Conservation (phyloP, 2,329 filamentous ascomycete species). For the Fusarium brachygibbosum region DNA sequence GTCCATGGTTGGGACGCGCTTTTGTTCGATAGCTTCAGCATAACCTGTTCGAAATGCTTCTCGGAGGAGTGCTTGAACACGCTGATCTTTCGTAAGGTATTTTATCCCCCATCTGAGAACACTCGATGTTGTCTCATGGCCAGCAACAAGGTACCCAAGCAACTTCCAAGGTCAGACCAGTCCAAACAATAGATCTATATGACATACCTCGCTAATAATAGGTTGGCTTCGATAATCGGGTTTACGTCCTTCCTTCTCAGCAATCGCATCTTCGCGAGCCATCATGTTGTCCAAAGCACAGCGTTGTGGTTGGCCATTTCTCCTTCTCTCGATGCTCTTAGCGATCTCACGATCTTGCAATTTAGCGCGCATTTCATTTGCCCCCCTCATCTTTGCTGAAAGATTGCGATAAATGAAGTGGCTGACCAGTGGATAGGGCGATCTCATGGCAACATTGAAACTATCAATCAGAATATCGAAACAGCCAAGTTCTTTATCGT, state of each 20-base stretch:
- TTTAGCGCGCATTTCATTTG: not conserved
- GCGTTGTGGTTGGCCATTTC: constrained; percentile 5
- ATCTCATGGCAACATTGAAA: constrained; percentile 11
- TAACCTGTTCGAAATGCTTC: constrained; percentile 36
- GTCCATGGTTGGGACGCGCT: constrained; percentile 43
- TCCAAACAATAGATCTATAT: fast-evolving
- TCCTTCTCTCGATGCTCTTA: constrained; percentile 27
- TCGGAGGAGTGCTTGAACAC: constrained; percentile 49
- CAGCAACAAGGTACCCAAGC: constrained; percentile 46
- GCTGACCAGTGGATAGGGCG: constrained; percentile 11
- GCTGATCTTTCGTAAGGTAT: constrained; percentile 41
- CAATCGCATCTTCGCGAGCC: constrained; percentile 48
- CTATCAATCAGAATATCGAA: constrained; percentile 30
- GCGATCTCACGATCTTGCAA: constrained; percentile 33
- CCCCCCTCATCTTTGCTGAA: constrained; percentile 14
- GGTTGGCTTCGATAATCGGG: constrained; percentile 50
- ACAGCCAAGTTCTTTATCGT: constrained; percentile 13
- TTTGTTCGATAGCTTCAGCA: constrained; percentile 29
- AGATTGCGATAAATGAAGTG: constrained; percentile 39
- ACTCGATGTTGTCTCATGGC: constrained; percentile 47
- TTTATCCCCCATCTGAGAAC: constrained; percentile 45
- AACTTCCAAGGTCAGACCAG: constrained; percentile 25
- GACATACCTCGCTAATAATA: constrained; percentile 53
- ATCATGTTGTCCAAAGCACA: constrained; percentile 52
- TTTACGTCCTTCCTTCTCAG: constrained; percentile 49